Base-by-base conservation (phyloP, 768 basidiomycete species). In the Macrolepiota albuminosa region DNA sequence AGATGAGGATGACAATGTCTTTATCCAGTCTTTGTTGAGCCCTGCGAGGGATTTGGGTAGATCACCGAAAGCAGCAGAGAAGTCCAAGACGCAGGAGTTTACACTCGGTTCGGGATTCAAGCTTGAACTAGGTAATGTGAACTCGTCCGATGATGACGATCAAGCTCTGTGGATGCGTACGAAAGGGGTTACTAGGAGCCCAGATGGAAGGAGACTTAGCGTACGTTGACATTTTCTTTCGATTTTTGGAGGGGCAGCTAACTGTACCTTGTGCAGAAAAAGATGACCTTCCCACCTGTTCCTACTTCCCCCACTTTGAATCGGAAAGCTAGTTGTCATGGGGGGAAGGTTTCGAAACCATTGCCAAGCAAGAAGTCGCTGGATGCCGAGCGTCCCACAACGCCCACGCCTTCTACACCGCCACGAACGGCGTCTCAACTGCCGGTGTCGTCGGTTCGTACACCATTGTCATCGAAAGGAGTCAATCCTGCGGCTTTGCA, bases 261-360 rank as follows among this genome's bases (percentile, higher is more conserved):
- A 68, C 64, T 55, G 33, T 46, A 4, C 43, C 61, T 59, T 60
- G 61, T 61, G 37, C 62, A 79, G 76, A 74, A 74, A 68, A 71
- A 70, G 36, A 69, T 69, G 13, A 45, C 63, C 11, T 75, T 80
- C 57, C 77, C 75, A 2, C 77, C 76, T n/a, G 60, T 79, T 45
- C 80, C 79, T 14, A 64, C 73, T 8, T 82, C 83, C 29, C 84
- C 83, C 3, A 80, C 79, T 29, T 67, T 76, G 33, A 72, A 76
- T 61, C 71, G 76, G 16, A 77, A 74, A 57, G 61, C 60, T n/a
- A 45, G 50, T 33, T 56, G 57, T 67, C 59, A 61, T 7, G 45
- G 58, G 14, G 33, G 39, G 18, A 63, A 64, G 55, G 54, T 53
- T 33, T 58, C 56, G 16, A 73, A 76, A 63, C 63, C 40, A 8